A percentile compares a stretch with the other conserved stretches of the same genome.
Evolutionary conservation across 208 protist genomes (phyloP).

Genomic region (Strigomonas galati): DNA sequence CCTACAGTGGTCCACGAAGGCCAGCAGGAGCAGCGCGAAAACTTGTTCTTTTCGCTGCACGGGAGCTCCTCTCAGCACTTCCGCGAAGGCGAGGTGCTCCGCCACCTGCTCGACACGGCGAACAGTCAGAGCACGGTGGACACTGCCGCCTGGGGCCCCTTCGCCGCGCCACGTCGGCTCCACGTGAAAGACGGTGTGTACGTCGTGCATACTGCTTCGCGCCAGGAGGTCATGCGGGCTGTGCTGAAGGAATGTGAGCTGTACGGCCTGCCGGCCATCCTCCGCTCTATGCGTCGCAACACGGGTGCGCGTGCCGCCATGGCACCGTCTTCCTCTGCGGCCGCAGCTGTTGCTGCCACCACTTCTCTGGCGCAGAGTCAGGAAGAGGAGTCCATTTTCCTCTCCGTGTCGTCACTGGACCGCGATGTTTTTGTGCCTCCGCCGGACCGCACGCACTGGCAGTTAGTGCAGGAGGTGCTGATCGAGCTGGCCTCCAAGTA

Average conservation of each 20-base stretch:
- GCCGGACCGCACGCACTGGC: conserved; percentile 43
- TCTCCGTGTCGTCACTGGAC: conserved; percentile 48
- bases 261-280: conserved; percentile 82
- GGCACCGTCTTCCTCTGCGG: not conserved
- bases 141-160: conserved; percentile 46
- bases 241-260: conserved; percentile 59
- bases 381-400: conserved; percentile 34
- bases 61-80: conserved; percentile 35
- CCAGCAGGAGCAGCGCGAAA: not conserved
- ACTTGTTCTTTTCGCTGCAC: conserved; percentile 31
- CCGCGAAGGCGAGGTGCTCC: conserved; percentile 45
- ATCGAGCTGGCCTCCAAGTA: conserved; percentile 48
- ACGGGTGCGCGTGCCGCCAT: not conserved
- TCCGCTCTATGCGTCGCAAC: conserved; percentile 68
- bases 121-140: conserved; percentile 28
- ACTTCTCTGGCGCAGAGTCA: not conserved
- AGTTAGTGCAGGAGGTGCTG: conserved; percentile 75
- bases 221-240: conserved; percentile 26
- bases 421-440: conserved; percentile 29
- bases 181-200: conserved; percentile 57
- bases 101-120: conserved; percentile 26
- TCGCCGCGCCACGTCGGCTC: conserved; percentile 36
- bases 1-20: not conserved
- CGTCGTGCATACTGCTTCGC: conserved; percentile 40
- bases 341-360: not conserved